Base-by-base conservation (phyloP, 345 rosid species). In the Garcia nutans region DNA sequence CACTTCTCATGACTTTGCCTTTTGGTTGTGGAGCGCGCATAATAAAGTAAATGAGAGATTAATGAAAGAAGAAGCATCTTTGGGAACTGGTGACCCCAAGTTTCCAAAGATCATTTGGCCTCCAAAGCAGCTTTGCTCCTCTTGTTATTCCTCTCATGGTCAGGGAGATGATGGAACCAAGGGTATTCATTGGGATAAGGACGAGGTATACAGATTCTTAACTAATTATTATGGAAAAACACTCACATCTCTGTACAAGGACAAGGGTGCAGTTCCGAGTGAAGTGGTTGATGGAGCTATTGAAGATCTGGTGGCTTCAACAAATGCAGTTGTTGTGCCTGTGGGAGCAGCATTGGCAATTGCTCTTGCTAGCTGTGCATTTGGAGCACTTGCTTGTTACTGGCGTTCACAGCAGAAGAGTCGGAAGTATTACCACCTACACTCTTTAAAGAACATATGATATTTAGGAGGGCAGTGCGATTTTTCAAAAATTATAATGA, bases 321-420 rank as follows among this genome's bases (percentile, higher is more conserved):
- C 88, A 20, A 92, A 85, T 76, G 97, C 97, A 11, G 82, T 96
- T 10, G 95, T 90, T 68, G 98, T 93, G 76, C 99, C 97, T 5
- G 82, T 92, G 22, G 99, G 98, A 66, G 97, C 99, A 68, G 99
- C 99, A 24, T 83, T 96, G 85, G 99, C 99, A 9, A 91, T 96
- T 75, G 98, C 98, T 42, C 83, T 96, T 49, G 97, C 97, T 57
- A 96, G 99, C 89, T 92, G 98, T 79, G 98, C 93, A 44, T 93
- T 96, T 45, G 98, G 99, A 74, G 99, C 93, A 1, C 95, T 96
- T 1, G 93, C 99, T 4, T 96, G 97, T 84, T 96, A 91, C 90
- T 96, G 99, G 98, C 92, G 98, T 24, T 87, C 92, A 9, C 97
- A 81, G 77, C 98, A 93, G 91, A 96, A 96, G 90, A 96, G 86